Evolutionary conservation across 2,329 filamentous ascomycete genomes (phyloP).

Genomic region (Diaporthe sp.): DNA sequence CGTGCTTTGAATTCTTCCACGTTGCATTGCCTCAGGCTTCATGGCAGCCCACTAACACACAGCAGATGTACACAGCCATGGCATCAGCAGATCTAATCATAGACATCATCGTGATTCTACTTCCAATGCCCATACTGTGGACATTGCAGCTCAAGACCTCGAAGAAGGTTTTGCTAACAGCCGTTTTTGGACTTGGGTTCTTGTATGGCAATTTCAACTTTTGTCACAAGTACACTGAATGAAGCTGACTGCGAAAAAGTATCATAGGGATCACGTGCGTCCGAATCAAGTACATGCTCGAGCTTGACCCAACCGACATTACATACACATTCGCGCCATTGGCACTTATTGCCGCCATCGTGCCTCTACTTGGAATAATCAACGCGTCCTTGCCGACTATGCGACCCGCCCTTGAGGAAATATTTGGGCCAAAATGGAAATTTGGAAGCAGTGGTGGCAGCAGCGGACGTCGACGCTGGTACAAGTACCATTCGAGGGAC

Average conservation of each 20-base stretch:
- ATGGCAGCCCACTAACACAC: neutral
- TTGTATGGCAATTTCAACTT: neutral
- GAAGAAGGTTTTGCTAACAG: neutral
- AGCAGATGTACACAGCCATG: slow-evolving; percentile 17
- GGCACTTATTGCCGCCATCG: slow-evolving; percentile 6
- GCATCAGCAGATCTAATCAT: slow-evolving; percentile 16
- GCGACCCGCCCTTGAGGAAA: neutral
- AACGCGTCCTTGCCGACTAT: slow-evolving; percentile 1
- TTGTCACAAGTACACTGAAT: neutral
- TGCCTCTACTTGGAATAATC: slow-evolving; percentile 11
- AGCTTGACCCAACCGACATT: neutral
- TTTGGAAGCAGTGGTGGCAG: neutral
- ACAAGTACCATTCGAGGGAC: neutral
- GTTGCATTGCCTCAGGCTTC: neutral
- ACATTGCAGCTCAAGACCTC: neutral
- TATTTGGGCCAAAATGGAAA: neutral
- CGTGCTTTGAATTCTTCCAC: neutral
- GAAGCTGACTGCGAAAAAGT: neutral
- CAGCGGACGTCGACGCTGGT: neutral
- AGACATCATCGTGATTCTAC: slow-evolving; percentile 15
- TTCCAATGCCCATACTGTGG: slow-evolving; percentile 15
- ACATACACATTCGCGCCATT: slow-evolving; percentile 6
- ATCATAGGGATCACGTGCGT: slow-evolving; percentile 11
- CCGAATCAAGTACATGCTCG: slow-evolving; percentile 15
- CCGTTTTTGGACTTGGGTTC: slow-evolving; percentile 3